These are phyloP conservation scores for Vitis hybrid DNA, from an alignment of 177 flowering plant species.

Conservation along the genomic window DNA sequence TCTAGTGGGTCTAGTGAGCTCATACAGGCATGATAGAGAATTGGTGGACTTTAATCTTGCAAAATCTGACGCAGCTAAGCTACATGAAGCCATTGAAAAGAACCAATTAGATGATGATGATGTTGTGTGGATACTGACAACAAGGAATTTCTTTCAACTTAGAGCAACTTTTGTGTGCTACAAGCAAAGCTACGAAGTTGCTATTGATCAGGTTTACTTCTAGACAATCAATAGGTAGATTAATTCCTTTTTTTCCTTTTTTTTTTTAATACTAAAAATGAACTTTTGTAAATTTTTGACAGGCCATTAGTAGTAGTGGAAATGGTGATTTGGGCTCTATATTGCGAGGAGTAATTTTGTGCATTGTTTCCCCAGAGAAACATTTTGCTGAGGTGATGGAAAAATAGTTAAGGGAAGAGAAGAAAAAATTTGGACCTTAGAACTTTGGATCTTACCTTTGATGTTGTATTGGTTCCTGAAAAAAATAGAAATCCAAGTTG, in stretches of 20 bases:
- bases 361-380: slow-evolving; percentile 68
- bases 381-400: slow-evolving; percentile 76
- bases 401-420: too few species aligned
- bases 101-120: slow-evolving; percentile 53
- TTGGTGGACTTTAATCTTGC: slow-evolving; percentile 49
- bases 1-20: slow-evolving; percentile 62
- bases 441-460: background rate
- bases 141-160: slow-evolving; percentile 69
- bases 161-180: slow-evolving; percentile 61
- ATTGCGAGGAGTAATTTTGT: slow-evolving; percentile 44
- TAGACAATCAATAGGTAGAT: background rate
- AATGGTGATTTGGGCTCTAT: slow-evolving; percentile 44
- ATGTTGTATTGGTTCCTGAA: too few species aligned
- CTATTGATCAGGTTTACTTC: slow-evolving; percentile 53
- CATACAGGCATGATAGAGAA: slow-evolving; percentile 70
- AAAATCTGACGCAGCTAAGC: slow-evolving; percentile 47
- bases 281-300: slow-evolving; percentile 5
- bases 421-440: background rate
- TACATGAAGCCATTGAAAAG: slow-evolving; percentile 49
- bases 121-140: slow-evolving; percentile 55
- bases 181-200: slow-evolving; percentile 41
- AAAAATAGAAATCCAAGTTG: too few species aligned
- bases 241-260: background rate
- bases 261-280: background rate
- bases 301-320: slow-evolving; percentile 55